phyloP scores from a whole-genome alignment of 2,329 filamentous ascomycete species.

The Penicillium sp. region DNA sequence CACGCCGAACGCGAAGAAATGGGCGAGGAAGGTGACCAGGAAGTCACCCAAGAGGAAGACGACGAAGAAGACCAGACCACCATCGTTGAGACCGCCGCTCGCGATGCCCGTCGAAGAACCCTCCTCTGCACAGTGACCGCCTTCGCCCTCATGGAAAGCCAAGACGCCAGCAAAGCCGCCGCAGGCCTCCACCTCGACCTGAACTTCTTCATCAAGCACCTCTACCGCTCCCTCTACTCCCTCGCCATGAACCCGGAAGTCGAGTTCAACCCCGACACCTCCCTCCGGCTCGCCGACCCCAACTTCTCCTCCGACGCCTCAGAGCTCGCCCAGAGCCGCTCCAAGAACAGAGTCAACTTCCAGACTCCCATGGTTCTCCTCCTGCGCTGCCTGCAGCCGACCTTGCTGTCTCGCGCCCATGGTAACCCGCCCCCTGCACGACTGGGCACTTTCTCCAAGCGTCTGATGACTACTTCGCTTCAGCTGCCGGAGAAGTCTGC shows the following conservation, averaged over 20 bases:
- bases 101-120: slow-evolving; percentile 81
- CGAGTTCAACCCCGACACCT: slow-evolving; percentile 73
- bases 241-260: slow-evolving; percentile 82
- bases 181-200: slow-evolving; percentile 83
- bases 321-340: slow-evolving; percentile 39
- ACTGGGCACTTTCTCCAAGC: slow-evolving; percentile 90
- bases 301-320: slow-evolving; percentile 47
- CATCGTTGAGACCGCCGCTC: slow-evolving; percentile 55
- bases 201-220: slow-evolving; percentile 90
- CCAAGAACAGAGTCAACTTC: slow-evolving; percentile 79
- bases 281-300: slow-evolving; percentile 70
- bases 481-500: slow-evolving; percentile 90
- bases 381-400: slow-evolving; percentile 78
- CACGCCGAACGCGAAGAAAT: slow-evolving; percentile 61
- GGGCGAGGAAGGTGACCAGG: slow-evolving; percentile 51
- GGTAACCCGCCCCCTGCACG: slow-evolving; percentile 77
- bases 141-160: slow-evolving; percentile 91
- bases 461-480: slow-evolving; percentile 77
- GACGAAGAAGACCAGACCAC: slow-evolving; percentile 47
- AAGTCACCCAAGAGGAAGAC: slow-evolving; percentile 29
- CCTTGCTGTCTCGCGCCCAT: slow-evolving; percentile 76
- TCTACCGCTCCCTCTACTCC: slow-evolving; percentile 81
- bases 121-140: slow-evolving; percentile 95
- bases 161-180: slow-evolving; percentile 85
- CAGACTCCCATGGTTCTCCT: slow-evolving; percentile 93